Evolutionary conservation across 78 protist species (phyloP).

Genomic region (Dictyostelium purpureum): DNA sequence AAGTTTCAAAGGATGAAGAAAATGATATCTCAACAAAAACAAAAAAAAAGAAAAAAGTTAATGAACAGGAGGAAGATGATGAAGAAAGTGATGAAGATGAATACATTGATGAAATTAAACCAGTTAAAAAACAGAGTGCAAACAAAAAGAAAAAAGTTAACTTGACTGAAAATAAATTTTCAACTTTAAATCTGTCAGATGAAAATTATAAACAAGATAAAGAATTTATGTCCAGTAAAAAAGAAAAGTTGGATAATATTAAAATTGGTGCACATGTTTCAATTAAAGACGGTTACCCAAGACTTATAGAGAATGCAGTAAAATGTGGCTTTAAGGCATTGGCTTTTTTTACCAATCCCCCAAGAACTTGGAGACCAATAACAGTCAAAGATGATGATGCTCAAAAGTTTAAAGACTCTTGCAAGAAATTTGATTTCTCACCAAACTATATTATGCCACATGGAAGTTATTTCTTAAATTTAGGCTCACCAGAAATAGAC

Average conservation of each 20-base stretch:
- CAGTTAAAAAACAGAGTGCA: not conserved
- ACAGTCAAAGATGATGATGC: not conserved
- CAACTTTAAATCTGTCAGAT: not conserved
- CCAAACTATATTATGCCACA: conserved; percentile 68
- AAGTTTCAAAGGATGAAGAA: not conserved
- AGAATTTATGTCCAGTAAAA: not conserved
- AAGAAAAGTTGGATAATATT: conserved; percentile 9
- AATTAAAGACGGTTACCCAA: not conserved
- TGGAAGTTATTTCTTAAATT: conserved; percentile 72
- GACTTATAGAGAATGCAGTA: not conserved
- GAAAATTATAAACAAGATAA: not conserved
- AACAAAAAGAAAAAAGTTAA: not conserved
- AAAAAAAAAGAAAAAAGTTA: too few relatives aligned
- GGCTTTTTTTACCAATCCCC: conserved; percentile 37
- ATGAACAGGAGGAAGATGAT: not conserved
- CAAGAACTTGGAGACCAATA: conserved; percentile 37
- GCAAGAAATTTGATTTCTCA: not conserved
- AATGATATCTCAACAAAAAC: not conserved
- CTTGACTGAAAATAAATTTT: not conserved
- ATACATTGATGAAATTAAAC: not conserved
- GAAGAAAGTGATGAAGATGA: not conserved
- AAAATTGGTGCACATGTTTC: conserved; percentile 43
- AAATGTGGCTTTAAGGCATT: conserved; percentile 21
- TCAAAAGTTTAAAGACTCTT: not conserved
- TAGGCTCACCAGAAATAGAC: conserved; percentile 39